Percentiles rank a stretch among this genome's conserved stretches.
These are phyloP conservation scores for Xylariomycetidae sp. DNA, from an alignment of 2,329 filamentous ascomycete species.

Conservation along the genomic window DNA sequence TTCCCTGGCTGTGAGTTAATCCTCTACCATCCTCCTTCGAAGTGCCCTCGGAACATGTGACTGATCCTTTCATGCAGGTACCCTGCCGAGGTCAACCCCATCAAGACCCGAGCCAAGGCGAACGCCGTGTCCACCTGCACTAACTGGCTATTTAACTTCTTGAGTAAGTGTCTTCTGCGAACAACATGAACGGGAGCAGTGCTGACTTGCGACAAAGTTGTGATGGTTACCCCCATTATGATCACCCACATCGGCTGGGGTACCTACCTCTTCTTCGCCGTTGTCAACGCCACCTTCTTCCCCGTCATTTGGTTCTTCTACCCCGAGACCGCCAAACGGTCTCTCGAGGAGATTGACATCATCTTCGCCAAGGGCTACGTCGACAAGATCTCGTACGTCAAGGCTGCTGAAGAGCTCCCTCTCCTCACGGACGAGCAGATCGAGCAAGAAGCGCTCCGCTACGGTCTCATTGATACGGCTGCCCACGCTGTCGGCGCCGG, in stretches of 20 bases:
- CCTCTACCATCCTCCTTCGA: background rate
- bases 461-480: conserved; percentile 25
- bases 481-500: conserved; percentile 13
- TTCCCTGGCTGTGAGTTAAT: conserved; percentile 46
- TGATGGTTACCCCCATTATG: conserved; percentile 59
- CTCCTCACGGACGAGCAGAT: conserved; percentile 45
- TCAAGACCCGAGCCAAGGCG: conserved; percentile 40
- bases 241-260: conserved; percentile 53
- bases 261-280: conserved; percentile 42
- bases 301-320: conserved; percentile 43
- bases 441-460: conserved; percentile 39
- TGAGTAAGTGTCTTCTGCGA: conserved; percentile 15
- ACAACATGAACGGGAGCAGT: background rate
- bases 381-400: conserved; percentile 55
- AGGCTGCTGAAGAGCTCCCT: conserved; percentile 51
- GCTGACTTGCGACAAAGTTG: conserved; percentile 24
- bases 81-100: conserved; percentile 48
- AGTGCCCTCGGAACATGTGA: background rate
- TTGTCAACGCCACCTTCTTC: conserved; percentile 29
- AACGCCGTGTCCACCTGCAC: conserved; percentile 53
- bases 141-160: conserved; percentile 35
- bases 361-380: conserved; percentile 54
- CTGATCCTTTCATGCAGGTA: conserved; percentile 23
- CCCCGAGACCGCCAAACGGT: conserved; percentile 43
- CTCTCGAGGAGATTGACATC: conserved; percentile 51